A percentile compares a stretch with the other conserved stretches of the same genome.
phyloP scores from a whole-genome alignment of 2,329 filamentous ascomycete genomes.

The Sarocladiaceae sp. region DNA sequence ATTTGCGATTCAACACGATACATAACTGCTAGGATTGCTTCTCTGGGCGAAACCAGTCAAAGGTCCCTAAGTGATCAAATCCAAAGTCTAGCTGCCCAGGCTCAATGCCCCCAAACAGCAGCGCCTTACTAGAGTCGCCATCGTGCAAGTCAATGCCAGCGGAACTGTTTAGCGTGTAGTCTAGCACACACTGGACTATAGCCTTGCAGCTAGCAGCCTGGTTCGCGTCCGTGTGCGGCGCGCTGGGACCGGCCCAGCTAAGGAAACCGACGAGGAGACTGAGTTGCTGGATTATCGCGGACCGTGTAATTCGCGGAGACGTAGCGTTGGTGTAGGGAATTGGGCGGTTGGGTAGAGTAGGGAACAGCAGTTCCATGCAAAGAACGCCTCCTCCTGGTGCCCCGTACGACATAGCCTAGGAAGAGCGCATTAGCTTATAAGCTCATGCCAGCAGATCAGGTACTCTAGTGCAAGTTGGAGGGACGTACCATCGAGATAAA shows the following conservation, averaged over 20 bases:
- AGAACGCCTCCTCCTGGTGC: conserved; percentile 43
- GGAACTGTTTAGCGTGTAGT: conserved; percentile 36
- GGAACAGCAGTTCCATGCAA: conserved; percentile 43
- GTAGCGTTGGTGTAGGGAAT: conserved; percentile 16
- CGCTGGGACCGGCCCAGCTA: conserved; percentile 40
- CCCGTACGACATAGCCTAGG: conserved; percentile 39
- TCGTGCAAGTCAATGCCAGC: not conserved
- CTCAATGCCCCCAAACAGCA: not conserved
- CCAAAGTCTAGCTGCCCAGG: not conserved
- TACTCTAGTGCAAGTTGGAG: no score
- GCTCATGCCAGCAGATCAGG: no score
- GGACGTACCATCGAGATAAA: conserved; percentile 36
- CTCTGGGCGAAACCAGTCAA: not conserved
- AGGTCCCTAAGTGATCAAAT: not conserved
- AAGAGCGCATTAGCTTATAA: not conserved
- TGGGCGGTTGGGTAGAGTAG: conserved; percentile 21
- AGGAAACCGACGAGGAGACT: conserved; percentile 45
- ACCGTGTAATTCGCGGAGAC: conserved; percentile 29
- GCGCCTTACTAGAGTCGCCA: not conserved
- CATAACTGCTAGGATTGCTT: no score
- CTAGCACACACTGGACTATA: conserved; percentile 43
- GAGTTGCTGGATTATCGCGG: conserved; percentile 44
- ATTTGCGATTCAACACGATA: no score
- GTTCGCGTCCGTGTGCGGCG: conserved; percentile 44
- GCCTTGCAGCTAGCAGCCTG: conserved; percentile 35